A percentile compares a stretch with the other conserved stretches of the same genome.
phyloP scores from a whole-genome alignment of 768 basidiomycete species.

The Kwoniella dendrophila region DNA sequence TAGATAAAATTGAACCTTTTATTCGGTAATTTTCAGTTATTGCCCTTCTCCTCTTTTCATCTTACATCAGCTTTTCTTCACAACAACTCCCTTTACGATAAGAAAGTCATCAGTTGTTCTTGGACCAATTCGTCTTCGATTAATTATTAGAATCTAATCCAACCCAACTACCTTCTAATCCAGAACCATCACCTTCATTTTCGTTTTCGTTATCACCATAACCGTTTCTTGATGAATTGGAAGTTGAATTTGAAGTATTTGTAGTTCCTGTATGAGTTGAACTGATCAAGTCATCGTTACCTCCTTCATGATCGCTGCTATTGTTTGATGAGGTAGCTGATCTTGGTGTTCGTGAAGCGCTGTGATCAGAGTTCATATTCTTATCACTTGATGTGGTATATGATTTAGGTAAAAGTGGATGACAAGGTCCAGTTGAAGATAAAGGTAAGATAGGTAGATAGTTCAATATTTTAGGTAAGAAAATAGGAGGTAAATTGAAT shows the following conservation, averaged over 20 bases:
- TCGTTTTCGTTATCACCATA: constrained; percentile 16
- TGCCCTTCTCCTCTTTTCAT: too few relatives aligned
- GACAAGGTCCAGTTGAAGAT: constrained; percentile 31
- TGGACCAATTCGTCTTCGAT: too few relatives aligned
- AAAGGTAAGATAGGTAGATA: constrained; percentile 28
- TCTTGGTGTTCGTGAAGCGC: neutral
- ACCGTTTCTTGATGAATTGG: too few relatives aligned
- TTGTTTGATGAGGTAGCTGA: constrained; percentile 17
- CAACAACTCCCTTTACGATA: too few relatives aligned
- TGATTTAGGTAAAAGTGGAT: neutral
- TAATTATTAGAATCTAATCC: constrained; percentile 33
- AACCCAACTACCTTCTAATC: constrained; percentile 41
- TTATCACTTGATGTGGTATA: neutral
- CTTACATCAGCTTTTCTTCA: too few relatives aligned
- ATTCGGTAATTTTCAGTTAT: too few relatives aligned
- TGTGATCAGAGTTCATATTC: neutral
- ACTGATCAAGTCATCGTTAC: constrained; percentile 34
- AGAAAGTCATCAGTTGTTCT: too few relatives aligned
- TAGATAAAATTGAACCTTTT: too few relatives aligned
- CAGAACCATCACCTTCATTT: constrained; percentile 18
- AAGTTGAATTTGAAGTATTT: constrained; percentile 4
- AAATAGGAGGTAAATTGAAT: constrained; percentile 24
- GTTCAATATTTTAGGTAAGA: constrained; percentile 27
- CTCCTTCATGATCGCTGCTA: constrained; percentile 29
- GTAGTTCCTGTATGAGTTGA: constrained; percentile 34